phyloP scores from a whole-genome alignment of 768 basidiomycete species.

The Lactarius trivialis region DNA sequence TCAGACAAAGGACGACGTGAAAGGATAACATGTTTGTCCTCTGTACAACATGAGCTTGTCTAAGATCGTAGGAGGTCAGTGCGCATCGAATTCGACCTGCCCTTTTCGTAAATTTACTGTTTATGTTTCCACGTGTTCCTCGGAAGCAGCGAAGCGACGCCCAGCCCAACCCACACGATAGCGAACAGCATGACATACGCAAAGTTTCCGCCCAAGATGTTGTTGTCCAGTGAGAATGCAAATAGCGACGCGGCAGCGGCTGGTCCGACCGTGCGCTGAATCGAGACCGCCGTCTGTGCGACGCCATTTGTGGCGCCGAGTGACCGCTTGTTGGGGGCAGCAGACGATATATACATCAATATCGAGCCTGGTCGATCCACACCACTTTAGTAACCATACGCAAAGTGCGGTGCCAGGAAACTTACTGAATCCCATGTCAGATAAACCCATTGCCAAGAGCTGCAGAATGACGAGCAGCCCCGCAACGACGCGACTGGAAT shows the following conservation, averaged over 20 bases:
- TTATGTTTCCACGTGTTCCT: conserved; percentile 5
- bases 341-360: conserved; percentile 61
- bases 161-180: conserved; percentile 2
- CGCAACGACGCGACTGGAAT: not conserved
- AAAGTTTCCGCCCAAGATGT: conserved; percentile 42
- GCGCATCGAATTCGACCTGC: not conserved
- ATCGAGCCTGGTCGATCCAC: conserved; percentile 44
- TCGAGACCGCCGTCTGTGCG: conserved; percentile 33
- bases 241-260: conserved; percentile 56
- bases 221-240: conserved; percentile 46
- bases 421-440: conserved; percentile 19
- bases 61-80: not conserved
- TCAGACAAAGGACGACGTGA: not conserved
- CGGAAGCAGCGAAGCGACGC: conserved; percentile 3
- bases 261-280: conserved; percentile 44
- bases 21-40: not conserved
- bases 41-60: not conserved
- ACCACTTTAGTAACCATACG: not conserved
- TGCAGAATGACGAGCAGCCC: conserved; percentile 8
- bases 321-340: conserved; percentile 57
- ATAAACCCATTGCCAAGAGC: conserved; percentile 5
- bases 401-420: not conserved
- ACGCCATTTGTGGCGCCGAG: conserved; percentile 64
- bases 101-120: not conserved
- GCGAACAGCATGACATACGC: conserved; percentile 3